Percentiles rank a stretch among this genome's conserved stretches.
Conservation (phyloP, 192 early-diverging fungal genomes). For the Kappamyces sp. region DNA sequence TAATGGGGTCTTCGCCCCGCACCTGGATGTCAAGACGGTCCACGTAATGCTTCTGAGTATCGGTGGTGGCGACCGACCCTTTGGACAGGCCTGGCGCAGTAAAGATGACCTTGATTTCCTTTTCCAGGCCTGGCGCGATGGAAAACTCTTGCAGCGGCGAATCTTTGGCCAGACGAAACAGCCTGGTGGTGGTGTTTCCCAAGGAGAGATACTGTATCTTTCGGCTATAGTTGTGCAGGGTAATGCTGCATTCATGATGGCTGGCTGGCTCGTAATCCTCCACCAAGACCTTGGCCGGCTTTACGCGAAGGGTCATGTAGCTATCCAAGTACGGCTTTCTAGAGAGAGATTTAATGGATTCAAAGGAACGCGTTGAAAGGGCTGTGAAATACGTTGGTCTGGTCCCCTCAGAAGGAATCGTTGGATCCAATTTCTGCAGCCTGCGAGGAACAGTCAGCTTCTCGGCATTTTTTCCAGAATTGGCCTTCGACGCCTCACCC, state of each 20-base stretch:
- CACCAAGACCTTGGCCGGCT: constrained; percentile 26
- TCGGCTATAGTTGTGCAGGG: constrained; percentile 29
- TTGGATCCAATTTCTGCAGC: constrained; percentile 4
- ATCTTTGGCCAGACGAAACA: constrained; percentile 22
- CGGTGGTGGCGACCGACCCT: background rate
- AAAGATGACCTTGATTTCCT: constrained; percentile 22
- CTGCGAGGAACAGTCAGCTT: too few relatives aligned
- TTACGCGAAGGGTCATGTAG: constrained; percentile 26
- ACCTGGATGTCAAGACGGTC: constrained; percentile 23
- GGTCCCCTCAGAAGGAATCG: constrained; percentile 7
- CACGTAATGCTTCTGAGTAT: constrained; percentile 4
- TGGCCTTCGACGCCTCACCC: too few relatives aligned
- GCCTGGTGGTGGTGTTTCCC: constrained; percentile 18
- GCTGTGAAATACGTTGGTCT: constrained; percentile 14
- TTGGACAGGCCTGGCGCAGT: constrained; percentile 14
- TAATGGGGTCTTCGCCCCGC: constrained; percentile 16
- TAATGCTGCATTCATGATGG: constrained; percentile 14
- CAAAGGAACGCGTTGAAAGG: constrained; percentile 1
- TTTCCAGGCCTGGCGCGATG: constrained; percentile 30
- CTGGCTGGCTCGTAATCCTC: constrained; percentile 30
- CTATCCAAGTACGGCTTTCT: constrained; percentile 12
- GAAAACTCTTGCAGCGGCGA: constrained; percentile 10
- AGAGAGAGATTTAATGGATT: constrained; percentile 3
- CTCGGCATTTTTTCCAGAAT: too few relatives aligned
- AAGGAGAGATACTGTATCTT: constrained; percentile 22